Base-by-base conservation (phyloP, 257 asterid species). In the Jacaranda mimosifolia region DNA sequence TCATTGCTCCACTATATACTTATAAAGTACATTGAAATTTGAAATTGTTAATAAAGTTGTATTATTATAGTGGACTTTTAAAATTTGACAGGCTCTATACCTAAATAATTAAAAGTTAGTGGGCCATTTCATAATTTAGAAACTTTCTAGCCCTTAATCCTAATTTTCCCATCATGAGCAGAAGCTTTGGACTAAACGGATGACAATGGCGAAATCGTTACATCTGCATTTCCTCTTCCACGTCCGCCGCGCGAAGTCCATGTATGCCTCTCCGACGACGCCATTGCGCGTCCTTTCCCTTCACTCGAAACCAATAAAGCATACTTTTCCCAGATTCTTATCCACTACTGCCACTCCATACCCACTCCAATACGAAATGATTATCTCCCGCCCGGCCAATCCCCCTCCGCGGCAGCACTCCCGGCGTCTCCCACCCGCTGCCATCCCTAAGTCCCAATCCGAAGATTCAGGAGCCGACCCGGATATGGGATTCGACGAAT, bases 351-450 rank as follows among this genome's bases (percentile, higher is more conserved):
- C 89, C 72, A 95, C 99, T 19, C 97, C 91, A 4, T 95, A 73
- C 75, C 99, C 99, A 11, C 89, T 89, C 60, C 98, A 93, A 72
- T 93, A 93, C 83, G 98, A 95, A 38, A 87, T 95, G 96, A 89
- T 95, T 49, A 77, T 95, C 73, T 87, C 97, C 82, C 96, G 94
- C 83, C 98, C 98, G 40, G 91, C 85, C 4, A 84, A 73, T 56
- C 56, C 86, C 42, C 86, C 88, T 52, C 78, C 75, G 15, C 77
- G 70, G 43, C 77, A 67, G 1, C 79, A 63, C 42, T 64, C 77
- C 78, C 91, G 83, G 68, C 88, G 86, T 63, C 85, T 85, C 48
- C 65, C 40, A 7, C 81, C 82, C 18, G 72, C 79, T 26, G 65
- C 79, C 51, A n/a, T 78, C 21, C 81, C 90, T 14, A 70, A 74